Conservation (phyloP, 805 yeast species). For the Cyberlindnera nakhonratchasimensis region DNA sequence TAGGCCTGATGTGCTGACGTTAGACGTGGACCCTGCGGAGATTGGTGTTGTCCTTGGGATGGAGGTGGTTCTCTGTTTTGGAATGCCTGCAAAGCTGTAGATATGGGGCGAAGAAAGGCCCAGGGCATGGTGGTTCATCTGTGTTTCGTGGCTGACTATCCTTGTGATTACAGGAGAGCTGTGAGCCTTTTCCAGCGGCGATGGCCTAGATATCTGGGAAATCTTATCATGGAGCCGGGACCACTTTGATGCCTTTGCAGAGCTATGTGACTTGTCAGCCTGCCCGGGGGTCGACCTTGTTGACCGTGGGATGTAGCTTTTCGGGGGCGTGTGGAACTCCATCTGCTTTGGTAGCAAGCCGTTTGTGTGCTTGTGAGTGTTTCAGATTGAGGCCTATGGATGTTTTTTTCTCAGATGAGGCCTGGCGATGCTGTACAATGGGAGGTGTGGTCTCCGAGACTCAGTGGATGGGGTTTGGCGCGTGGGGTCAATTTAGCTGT, state of each 20-base stretch:
- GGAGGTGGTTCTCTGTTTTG: constrained; percentile 20
- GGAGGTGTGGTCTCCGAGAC: too few relatives aligned
- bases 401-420: too few relatives aligned
- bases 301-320: too few relatives aligned
- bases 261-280: neutral
- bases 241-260: constrained; percentile 21
- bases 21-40: constrained; percentile 4
- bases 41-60: constrained; percentile 13
- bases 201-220: constrained; percentile 10
- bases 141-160: neutral
- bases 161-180: constrained; percentile 5
- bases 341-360: too few relatives aligned
- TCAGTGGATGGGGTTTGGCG: too few relatives aligned
- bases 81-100: neutral
- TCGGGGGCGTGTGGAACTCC: constrained; percentile 10
- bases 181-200: neutral
- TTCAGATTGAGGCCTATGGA: too few relatives aligned
- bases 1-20: too few relatives aligned
- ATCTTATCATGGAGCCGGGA: constrained; percentile 24
- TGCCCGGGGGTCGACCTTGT: constrained; percentile 5
- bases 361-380: too few relatives aligned
- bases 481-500: too few relatives aligned
- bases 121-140: neutral
- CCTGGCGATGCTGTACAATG: too few relatives aligned
- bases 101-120: too few relatives aligned